phyloP scores from a whole-genome alignment of 2,329 filamentous ascomycete species.

The Pseudogymnoascus sp. region DNA sequence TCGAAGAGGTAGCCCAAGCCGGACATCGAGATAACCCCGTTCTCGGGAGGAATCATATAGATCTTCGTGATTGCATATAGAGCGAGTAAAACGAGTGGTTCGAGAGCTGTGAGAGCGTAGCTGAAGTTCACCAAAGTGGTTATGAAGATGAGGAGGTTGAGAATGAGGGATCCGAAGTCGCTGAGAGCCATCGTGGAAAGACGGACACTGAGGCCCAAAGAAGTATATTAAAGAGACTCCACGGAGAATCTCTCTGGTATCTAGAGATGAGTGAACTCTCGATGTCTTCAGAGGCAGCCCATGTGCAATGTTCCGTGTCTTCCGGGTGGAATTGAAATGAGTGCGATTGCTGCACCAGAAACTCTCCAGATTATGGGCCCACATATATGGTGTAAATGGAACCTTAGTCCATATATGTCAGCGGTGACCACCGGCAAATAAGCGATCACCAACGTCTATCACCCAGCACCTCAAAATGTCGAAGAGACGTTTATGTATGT shows the following conservation, averaged over 20 bases:
- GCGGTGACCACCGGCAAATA: neutral
- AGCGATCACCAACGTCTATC: neutral
- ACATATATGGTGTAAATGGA: neutral
- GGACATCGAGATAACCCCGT: conserved; percentile 32
- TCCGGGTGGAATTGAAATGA: neutral
- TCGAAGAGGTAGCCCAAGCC: conserved; percentile 22
- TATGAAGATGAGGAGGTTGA: conserved; percentile 45
- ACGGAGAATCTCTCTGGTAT: neutral
- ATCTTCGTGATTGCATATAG: conserved; percentile 43
- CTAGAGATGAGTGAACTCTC: neutral
- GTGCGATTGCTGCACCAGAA: neutral
- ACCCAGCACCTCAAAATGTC: neutral
- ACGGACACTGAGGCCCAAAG: conserved; percentile 5
- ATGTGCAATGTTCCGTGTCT: neutral
- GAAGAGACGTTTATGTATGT: neutral
- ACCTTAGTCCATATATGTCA: neutral
- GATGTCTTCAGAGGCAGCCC: neutral
- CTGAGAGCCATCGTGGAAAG: conserved; percentile 38
- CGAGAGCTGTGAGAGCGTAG: conserved; percentile 41
- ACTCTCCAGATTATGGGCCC: conserved; percentile 11
- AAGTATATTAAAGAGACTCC: neutral
- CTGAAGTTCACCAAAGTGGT: conserved; percentile 46
- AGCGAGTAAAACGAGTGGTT: conserved; percentile 38
- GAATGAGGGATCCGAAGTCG: conserved; percentile 43
- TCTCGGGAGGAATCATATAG: conserved; percentile 39